These are phyloP conservation scores for Agaricales sp. DNA, from an alignment of 1,284 basidiomycete genomes.

Conservation along the genomic window DNA sequence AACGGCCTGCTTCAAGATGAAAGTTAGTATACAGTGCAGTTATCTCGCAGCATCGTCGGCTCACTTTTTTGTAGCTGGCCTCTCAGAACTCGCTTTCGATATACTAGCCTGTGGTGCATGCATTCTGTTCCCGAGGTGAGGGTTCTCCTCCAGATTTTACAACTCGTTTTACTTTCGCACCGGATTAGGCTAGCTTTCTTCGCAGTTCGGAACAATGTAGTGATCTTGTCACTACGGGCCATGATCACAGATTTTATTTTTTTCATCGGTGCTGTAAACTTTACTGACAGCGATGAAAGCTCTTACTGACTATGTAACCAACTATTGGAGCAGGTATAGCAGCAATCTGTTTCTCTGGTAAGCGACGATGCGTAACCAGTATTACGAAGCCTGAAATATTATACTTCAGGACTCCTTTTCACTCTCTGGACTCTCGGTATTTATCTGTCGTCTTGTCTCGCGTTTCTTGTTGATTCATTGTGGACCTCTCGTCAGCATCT, in stretches of 20 bases:
- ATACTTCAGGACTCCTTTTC: constrained; percentile 82
- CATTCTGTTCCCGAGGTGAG: constrained; percentile 73
- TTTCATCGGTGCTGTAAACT: constrained; percentile 82
- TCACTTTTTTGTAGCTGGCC: constrained; percentile 24
- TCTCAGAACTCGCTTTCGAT: constrained; percentile 71
- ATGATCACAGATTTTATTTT: constrained; percentile 76
- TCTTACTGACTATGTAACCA: no score
- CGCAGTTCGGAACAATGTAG: constrained; percentile 73
- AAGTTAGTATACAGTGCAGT: constrained; percentile 26
- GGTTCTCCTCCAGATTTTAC: constrained; percentile 3
- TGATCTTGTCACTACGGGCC: constrained; percentile 71
- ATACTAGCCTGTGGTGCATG: constrained; percentile 79
- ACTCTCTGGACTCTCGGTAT: constrained; percentile 72
- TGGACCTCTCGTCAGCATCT: constrained; percentile 10
- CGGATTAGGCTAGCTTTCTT: constrained; percentile 67
- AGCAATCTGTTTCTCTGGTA: neutral
- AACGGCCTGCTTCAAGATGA: constrained; percentile 51
- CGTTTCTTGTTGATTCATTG: constrained; percentile 3
- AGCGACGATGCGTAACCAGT: neutral
- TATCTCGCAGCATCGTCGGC: neutral
- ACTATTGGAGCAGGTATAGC: neutral
- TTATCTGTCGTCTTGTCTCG: constrained; percentile 6
- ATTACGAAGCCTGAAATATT: neutral
- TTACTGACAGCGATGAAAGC: no score
- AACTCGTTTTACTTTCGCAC: neutral